Evolutionary conservation across 352 stramenopile species (phyloP), one percentile per base, ranked within the genome.

Genomic region (Globisporangium rhizosaccharum): DNA sequence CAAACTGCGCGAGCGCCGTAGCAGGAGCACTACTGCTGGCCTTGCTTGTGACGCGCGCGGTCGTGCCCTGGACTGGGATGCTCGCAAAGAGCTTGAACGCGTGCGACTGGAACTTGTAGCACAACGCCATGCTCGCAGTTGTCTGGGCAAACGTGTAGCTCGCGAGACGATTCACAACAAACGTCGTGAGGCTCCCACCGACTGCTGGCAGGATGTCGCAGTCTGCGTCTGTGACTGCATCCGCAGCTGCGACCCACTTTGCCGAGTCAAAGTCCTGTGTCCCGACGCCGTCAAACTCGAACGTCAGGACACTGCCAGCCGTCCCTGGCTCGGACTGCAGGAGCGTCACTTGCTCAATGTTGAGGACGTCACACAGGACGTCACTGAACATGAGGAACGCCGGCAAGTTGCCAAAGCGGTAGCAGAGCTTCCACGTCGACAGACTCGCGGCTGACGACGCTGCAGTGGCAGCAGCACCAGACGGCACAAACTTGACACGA

Each of bases 341-440:
- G 18, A 90, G 39, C 5, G 70, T 42, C 2, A 82, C 66, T 10
- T 76, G 51, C 1, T 79, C 63, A 39, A 90, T 71, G n/a, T 80
- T 83, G 23, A 81, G 61, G 0, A 90, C 75, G 6, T 78, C 66
- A 30, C 71, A 82, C 17, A 88, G 20, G 0, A 90, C 80, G 50
- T 86, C 63, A 9, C 75, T 76, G 61, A 88, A 90, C 72, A 90
- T 77, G 39, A 86, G 53, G 41, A 66, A 87, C 15, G 62, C 57
- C 0, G 67, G 42, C 8, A 75, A 79, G 53, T 71, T 85, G 8
- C 76, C 80, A 42, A 90, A 90, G 11, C 70, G 73, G 58, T 87
- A 90, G 56, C 80, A 90, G 18, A 90, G 59, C 50, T 90, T 90
- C 80, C 80, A 90, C 0, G 70, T 76, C 10, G 73, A 73, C 14